These are phyloP conservation scores for Amanita molliuscula DNA, from an alignment of 768 basidiomycete species.

Conservation along the genomic window DNA sequence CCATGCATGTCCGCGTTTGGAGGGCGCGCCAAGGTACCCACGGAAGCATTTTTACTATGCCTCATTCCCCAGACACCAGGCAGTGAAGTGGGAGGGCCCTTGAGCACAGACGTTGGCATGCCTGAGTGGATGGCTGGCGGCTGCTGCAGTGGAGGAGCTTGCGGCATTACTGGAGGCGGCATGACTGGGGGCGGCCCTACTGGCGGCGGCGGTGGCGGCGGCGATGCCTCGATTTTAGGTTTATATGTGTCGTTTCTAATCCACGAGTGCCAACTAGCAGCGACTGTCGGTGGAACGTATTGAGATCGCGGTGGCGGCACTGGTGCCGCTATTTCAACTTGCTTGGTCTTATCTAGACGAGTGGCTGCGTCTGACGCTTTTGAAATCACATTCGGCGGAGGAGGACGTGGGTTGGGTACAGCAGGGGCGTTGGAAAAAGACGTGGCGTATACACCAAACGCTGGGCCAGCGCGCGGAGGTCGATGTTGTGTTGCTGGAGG, in stretches of 20 bases:
- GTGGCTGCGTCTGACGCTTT: constrained; percentile 5
- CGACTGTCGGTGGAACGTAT: not conserved
- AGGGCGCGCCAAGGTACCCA: not conserved
- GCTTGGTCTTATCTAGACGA: constrained; percentile 1
- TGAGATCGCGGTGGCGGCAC: not conserved
- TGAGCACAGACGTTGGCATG: not conserved
- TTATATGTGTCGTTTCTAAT: not conserved
- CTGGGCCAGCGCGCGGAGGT: not conserved
- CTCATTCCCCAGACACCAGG: constrained; percentile 1
- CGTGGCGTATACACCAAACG: constrained; percentile 1
- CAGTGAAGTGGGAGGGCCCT: not conserved
- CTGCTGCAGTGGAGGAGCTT: not conserved
- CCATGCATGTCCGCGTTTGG: not conserved
- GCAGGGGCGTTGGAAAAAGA: constrained; percentile 1
- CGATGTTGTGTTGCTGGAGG: not conserved
- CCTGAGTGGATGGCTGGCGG: not conserved
- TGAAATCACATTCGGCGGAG: constrained; percentile 2
- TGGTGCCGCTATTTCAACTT: not conserved
- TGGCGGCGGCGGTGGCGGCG: not conserved
- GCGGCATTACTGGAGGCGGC: not conserved
- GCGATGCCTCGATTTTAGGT: not conserved
- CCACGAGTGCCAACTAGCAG: constrained; percentile 5
- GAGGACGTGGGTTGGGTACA: not conserved
- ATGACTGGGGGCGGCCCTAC: not conserved
- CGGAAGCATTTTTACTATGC: not conserved